phyloP scores from a whole-genome alignment of 2,329 filamentous ascomycete genomes.

The Epichloe scottii region DNA sequence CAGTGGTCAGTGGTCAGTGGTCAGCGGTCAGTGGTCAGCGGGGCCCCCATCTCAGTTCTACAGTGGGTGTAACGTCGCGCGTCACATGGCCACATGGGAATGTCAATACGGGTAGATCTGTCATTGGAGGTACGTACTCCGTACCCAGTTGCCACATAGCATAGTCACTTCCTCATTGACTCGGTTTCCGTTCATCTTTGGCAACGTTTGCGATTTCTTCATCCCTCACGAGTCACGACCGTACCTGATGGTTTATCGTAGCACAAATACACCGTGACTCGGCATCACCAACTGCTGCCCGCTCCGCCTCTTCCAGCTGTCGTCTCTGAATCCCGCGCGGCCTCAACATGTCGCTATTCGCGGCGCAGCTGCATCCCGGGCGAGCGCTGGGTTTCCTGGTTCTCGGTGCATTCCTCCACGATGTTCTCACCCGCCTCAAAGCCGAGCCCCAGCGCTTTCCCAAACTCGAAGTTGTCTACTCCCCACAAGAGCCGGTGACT shows the following conservation, averaged over 20 bases:
- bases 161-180: no score
- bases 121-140: no score
- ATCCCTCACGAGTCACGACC: neutral
- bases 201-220: neutral
- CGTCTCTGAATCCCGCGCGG: neutral
- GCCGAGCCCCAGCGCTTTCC: constrained; percentile 74
- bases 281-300: neutral
- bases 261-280: neutral
- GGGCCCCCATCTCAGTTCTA: no score
- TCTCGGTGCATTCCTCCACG: constrained; percentile 83
- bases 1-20: no score
- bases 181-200: neutral
- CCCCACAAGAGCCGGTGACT: constrained; percentile 58
- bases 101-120: no score
- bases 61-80: no score
- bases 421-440: constrained; percentile 77
- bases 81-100: constrained; percentile 4
- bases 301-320: neutral
- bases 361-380: constrained; percentile 53
- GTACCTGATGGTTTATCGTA: neutral
- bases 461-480: constrained; percentile 72
- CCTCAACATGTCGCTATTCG: constrained; percentile 34
- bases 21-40: no score
- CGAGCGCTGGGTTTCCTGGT: constrained; percentile 57
- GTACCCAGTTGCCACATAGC: no score